phyloP scores from a whole-genome alignment of 2,329 filamentous ascomycete genomes.

The Apiospora sp. region DNA sequence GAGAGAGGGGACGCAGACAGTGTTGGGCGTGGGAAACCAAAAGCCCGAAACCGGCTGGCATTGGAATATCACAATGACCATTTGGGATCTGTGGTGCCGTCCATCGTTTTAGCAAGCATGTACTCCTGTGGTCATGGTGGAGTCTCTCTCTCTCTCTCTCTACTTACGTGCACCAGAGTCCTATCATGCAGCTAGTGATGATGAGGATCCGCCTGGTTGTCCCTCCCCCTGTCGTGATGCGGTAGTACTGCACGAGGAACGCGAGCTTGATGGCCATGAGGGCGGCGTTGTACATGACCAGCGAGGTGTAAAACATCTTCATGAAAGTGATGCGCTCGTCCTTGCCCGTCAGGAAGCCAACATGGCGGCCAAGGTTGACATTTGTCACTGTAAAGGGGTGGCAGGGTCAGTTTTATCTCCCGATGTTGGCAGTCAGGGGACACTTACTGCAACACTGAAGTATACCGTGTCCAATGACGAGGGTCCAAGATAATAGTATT shows the following conservation, averaged over 20 bases:
- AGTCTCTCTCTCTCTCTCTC: slow-evolving; percentile 30
- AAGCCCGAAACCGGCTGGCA: slow-evolving; percentile 47
- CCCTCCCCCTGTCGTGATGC: slow-evolving; percentile 43
- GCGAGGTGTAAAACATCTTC: slow-evolving; percentile 45
- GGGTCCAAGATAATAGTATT: background rate
- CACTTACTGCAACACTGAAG: background rate
- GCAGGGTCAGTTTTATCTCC: background rate
- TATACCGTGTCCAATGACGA: background rate
- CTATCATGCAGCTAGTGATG: slow-evolving; percentile 36
- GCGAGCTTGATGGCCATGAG: slow-evolving; percentile 47
- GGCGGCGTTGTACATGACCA: slow-evolving; percentile 47
- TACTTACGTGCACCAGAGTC: slow-evolving; percentile 31
- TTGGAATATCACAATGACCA: slow-evolving; percentile 46
- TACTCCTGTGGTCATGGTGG: too few species aligned
- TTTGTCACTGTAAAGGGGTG: slow-evolving; percentile 1
- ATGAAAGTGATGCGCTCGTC: background rate
- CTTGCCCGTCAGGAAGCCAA: slow-evolving; percentile 15
- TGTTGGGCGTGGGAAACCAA: slow-evolving; percentile 40
- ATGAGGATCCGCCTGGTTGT: slow-evolving; percentile 35
- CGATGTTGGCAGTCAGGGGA: background rate
- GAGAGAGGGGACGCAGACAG: slow-evolving; percentile 44
- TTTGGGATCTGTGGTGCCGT: slow-evolving; percentile 35
- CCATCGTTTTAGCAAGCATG: background rate
- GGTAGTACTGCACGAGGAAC: slow-evolving; percentile 49
- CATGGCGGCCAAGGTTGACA: slow-evolving; percentile 20